Evolutionary conservation across 257 asterid species (phyloP).

Genomic region (Fraxinus quadrangulata): DNA sequence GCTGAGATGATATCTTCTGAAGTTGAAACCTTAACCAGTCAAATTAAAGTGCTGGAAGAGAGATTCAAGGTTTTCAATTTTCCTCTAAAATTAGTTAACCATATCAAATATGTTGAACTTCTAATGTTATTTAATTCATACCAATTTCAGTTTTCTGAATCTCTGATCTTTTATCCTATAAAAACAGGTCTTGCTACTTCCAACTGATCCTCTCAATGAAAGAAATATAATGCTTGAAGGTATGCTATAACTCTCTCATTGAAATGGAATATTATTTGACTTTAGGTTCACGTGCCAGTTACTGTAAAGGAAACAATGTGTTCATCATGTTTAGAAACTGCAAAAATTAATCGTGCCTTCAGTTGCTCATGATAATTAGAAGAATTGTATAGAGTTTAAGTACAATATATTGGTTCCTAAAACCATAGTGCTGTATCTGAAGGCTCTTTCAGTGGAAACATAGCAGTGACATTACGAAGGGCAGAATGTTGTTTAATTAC

Average conservation of each 20-base stretch:
- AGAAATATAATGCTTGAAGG: conserved; percentile 99
- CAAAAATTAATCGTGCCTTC: neutral
- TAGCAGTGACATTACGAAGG: neutral
- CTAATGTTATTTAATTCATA: conserved; percentile 10
- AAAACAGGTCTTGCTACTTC: conserved; percentile 74
- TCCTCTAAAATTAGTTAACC: conserved; percentile 22
- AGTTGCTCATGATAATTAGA: conserved; percentile 9
- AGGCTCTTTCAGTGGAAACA: neutral
- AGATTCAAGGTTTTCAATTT: conserved; percentile 64
- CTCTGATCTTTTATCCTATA: conserved; percentile 21
- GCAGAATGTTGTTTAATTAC: neutral
- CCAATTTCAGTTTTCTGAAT: conserved; percentile 19
- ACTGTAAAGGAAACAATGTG: conserved; percentile 14
- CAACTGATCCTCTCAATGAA: conserved; percentile 89
- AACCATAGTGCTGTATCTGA: conserved; percentile 8
- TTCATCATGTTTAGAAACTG: conserved; percentile 11
- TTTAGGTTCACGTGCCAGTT: neutral
- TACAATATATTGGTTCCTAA: conserved; percentile 16
- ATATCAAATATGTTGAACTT: conserved; percentile 1
- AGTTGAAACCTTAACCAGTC: conserved; percentile 57
- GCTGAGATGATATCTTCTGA: conserved; percentile 89
- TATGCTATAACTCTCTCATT: conserved; percentile 25
- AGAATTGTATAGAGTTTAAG: neutral
- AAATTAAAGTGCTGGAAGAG: conserved; percentile 68
- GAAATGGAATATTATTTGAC: conserved; percentile 16